A percentile compares a stretch with the other conserved stretches of the same genome.
Conservation (phyloP, 768 basidiomycete species). For the Lentinula guzmanii region DNA sequence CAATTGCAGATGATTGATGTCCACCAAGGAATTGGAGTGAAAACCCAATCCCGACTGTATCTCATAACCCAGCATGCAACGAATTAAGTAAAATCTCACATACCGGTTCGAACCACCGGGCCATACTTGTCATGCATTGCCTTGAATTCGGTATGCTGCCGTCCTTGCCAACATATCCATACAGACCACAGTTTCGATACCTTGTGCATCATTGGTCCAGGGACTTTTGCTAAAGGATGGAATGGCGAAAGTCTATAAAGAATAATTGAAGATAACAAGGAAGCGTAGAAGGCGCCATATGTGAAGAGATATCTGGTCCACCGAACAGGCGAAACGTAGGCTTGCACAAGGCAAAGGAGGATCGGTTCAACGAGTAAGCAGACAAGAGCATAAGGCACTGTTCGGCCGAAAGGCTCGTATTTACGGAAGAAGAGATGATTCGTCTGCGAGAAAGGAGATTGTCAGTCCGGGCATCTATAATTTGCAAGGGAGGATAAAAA, state of each 20-base stretch:
- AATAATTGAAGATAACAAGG: slow-evolving; percentile 15
- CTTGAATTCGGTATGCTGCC: slow-evolving; percentile 15
- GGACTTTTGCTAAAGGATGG: slow-evolving; percentile 26
- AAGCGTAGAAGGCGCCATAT: slow-evolving; percentile 9
- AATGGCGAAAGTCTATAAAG: slow-evolving; percentile 27
- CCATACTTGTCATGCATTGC: slow-evolving; percentile 24
- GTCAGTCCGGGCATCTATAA: neutral
- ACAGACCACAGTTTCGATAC: slow-evolving; percentile 18
- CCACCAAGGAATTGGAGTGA: too few species aligned
- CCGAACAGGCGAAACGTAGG: neutral
- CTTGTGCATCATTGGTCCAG: slow-evolving; percentile 22
- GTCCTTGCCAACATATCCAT: slow-evolving; percentile 12
- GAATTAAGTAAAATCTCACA: neutral
- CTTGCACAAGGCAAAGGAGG: neutral
- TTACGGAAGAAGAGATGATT: slow-evolving; percentile 2
- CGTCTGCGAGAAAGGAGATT: neutral
- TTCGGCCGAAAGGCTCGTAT: slow-evolving; percentile 3
- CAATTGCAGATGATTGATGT: too few species aligned
- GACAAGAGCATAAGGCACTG: neutral
- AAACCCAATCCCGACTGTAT: neutral
- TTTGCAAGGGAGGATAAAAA: neutral
- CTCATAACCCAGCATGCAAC: neutral
- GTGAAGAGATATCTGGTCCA: neutral
- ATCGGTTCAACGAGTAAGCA: neutral
- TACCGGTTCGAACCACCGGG: slow-evolving; percentile 23